A percentile compares a stretch with the other conserved stretches of the same genome.
Conservation (phyloP, 2,329 filamentous ascomycete genomes). For the Claviceps purpurea region DNA sequence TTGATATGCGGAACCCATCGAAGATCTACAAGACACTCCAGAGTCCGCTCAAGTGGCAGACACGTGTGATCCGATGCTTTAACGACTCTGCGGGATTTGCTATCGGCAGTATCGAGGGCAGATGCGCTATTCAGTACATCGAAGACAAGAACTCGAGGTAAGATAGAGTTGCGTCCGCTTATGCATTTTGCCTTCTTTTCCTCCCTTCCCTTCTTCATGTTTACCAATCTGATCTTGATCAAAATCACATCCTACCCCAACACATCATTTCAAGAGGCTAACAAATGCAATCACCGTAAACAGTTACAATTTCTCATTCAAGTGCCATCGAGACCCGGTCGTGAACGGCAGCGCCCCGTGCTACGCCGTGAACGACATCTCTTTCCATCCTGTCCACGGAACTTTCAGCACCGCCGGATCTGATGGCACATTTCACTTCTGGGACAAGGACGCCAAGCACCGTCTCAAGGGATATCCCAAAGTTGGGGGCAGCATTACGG, state of each 20-base stretch:
- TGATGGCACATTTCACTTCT: conserved; percentile 94
- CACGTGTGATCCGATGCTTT: conserved; percentile 88
- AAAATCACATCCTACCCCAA: too few species aligned
- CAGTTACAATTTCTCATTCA: conserved; percentile 94
- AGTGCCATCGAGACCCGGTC: conserved; percentile 82
- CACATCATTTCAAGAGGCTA: background rate
- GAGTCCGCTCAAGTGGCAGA: conserved; percentile 97
- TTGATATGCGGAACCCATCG: conserved; percentile 77
- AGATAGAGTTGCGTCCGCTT: conserved; percentile 10
- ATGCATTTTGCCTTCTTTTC: too few species aligned
- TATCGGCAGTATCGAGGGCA: conserved; percentile 89
- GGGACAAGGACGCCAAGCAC: conserved; percentile 88
- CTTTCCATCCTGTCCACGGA: conserved; percentile 90
- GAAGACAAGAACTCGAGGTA: conserved; percentile 83
- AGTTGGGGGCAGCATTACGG: conserved; percentile 75
- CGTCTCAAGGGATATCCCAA: conserved; percentile 77
- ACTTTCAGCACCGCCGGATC: conserved; percentile 96
- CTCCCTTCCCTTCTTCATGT: too few species aligned
- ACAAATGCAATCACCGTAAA: background rate
- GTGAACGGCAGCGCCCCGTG: conserved; percentile 66
- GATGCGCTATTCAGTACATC: conserved; percentile 95
- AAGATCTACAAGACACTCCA: conserved; percentile 95
- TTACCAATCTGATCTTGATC: too few species aligned
- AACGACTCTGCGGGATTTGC: conserved; percentile 84
- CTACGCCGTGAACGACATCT: conserved; percentile 92